phyloP scores from a whole-genome alignment of 2,329 filamentous ascomycete species.

The Aurifilum marmelostoma region DNA sequence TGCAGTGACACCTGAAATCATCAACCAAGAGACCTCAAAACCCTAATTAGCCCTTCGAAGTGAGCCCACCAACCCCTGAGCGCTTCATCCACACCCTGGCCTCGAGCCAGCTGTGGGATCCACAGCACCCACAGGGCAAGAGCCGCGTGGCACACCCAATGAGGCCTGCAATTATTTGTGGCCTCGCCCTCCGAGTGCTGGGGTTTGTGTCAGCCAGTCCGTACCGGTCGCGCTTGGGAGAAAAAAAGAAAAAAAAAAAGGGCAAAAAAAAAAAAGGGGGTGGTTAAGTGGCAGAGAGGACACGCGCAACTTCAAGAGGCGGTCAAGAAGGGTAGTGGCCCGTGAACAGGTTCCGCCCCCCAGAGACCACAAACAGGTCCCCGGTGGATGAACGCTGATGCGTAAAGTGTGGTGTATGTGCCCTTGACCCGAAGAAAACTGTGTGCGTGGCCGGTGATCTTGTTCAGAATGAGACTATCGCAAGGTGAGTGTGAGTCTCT shows the following conservation, averaged over 20 bases:
- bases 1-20: background rate
- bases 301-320: slow-evolving; percentile 18
- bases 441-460: slow-evolving; percentile 11
- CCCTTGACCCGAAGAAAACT: slow-evolving; percentile 6
- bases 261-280: background rate
- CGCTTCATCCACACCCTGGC: background rate
- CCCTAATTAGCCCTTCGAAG: background rate
- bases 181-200: background rate
- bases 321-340: slow-evolving; percentile 28
- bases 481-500: slow-evolving; percentile 25
- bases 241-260: background rate
- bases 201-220: slow-evolving; percentile 5
- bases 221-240: background rate
- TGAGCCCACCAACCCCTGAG: background rate
- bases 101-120: slow-evolving; percentile 3
- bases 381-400: slow-evolving; percentile 17
- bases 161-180: slow-evolving; percentile 13
- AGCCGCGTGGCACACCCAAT: slow-evolving; percentile 21
- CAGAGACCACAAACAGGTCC: slow-evolving; percentile 25
- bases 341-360: slow-evolving; percentile 22
- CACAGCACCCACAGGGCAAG: slow-evolving; percentile 3
- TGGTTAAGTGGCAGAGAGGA: background rate
- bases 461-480: slow-evolving; percentile 29
- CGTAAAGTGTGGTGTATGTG: slow-evolving; percentile 10
- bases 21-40: background rate